Percentiles rank a stretch among this genome's conserved stretches.
phyloP scores from a whole-genome alignment of 192 early-diverging fungal species.

The Podila epigama region DNA sequence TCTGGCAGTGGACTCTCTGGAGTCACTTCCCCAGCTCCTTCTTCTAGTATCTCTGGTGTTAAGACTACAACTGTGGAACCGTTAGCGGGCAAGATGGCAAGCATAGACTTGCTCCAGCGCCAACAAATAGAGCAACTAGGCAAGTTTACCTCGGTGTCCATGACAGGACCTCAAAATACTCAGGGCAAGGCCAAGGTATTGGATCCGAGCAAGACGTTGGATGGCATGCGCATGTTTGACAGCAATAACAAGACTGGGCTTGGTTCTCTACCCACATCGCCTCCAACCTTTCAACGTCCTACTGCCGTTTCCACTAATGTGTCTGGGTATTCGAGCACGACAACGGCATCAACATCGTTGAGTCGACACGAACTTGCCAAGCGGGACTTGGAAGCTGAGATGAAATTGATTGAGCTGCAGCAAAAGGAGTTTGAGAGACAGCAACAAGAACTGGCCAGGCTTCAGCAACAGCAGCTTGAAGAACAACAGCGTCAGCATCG shows the following conservation, averaged over 20 bases:
- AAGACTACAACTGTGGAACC: neutral
- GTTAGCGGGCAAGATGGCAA: constrained; percentile 5
- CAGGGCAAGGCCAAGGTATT: constrained; percentile 32
- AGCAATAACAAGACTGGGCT: neutral
- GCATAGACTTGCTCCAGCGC: constrained; percentile 20
- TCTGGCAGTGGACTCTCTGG: neutral
- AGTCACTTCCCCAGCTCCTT: neutral
- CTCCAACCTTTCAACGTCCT: constrained; percentile 2
- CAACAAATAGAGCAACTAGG: constrained; percentile 41
- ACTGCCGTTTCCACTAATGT: neutral
- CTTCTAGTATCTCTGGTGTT: neutral
- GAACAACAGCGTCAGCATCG: constrained; percentile 41
- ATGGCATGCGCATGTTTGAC: constrained; percentile 20
- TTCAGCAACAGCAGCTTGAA: constrained; percentile 25
- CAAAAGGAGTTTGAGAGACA: constrained; percentile 45
- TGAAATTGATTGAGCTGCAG: constrained; percentile 36
- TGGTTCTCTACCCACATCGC: neutral
- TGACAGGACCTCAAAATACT: constrained; percentile 1
- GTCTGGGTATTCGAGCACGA: neutral
- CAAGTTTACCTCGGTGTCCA: constrained; percentile 8
- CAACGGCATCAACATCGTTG: neutral
- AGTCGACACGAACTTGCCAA: constrained; percentile 11
- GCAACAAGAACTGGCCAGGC: constrained; percentile 18
- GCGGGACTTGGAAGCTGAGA: constrained; percentile 33
- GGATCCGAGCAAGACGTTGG: constrained; percentile 36